These are phyloP conservation scores for Fonsecaea pedrosoi DNA, from an alignment of 2,329 filamentous ascomycete species.

Conservation along the genomic window DNA sequence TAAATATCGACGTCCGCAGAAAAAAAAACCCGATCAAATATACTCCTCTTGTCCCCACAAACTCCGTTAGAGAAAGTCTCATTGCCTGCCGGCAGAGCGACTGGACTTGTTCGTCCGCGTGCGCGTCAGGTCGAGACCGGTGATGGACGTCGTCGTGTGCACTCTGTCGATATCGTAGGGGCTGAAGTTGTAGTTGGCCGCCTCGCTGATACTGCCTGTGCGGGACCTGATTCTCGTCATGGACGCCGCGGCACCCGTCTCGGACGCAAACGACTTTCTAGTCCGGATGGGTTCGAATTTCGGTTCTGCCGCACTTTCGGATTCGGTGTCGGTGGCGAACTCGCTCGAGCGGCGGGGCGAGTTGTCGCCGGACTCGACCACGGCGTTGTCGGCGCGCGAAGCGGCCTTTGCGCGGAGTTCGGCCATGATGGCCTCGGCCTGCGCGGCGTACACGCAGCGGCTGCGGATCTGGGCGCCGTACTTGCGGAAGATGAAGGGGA, in stretches of 20 bases:
- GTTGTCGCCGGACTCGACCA: not conserved
- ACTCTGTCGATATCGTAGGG: conserved; percentile 46
- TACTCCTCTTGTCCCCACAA: too few relatives aligned
- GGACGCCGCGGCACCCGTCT: conserved; percentile 18
- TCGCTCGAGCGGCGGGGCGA: not conserved
- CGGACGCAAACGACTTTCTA: conserved; percentile 20
- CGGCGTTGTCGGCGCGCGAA: not conserved
- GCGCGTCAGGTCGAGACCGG: conserved; percentile 34
- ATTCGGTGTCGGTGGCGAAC: conserved; percentile 12
- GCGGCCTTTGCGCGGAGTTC: conserved; percentile 33
- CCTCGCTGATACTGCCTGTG: conserved; percentile 33
- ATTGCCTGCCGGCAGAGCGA: conserved; percentile 4
- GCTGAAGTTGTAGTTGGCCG: conserved; percentile 42
- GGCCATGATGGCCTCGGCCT: conserved; percentile 38
- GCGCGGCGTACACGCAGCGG: conserved; percentile 36
- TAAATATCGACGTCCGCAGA: too few relatives aligned
- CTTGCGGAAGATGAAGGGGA: conserved; percentile 77
- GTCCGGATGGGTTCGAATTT: conserved; percentile 31
- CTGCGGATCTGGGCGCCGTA: conserved; percentile 60
- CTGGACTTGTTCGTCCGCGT: conserved; percentile 18
- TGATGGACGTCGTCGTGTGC: conserved; percentile 43
- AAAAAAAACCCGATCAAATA: too few relatives aligned
- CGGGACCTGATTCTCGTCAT: conserved; percentile 30
- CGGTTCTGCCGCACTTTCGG: conserved; percentile 1
- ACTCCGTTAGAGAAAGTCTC: too few relatives aligned